phyloP scores from a whole-genome alignment of 495 filamentous ascomycete species.

The Durotheca rogersii region DNA sequence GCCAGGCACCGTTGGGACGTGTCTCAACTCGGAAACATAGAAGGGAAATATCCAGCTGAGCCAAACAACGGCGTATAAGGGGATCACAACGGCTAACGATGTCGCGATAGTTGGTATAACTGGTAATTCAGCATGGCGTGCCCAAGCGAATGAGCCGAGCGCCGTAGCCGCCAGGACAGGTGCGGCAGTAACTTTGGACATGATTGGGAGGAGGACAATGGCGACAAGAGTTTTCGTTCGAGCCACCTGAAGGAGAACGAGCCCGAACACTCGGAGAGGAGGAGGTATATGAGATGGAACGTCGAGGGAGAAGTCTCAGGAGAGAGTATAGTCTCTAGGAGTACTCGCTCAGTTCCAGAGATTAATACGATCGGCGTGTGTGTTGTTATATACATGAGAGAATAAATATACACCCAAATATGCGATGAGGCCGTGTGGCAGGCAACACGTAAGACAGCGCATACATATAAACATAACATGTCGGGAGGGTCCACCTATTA shows the following conservation, averaged over 20 bases:
- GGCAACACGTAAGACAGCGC: conserved; percentile 26
- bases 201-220: conserved; percentile 4
- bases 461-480: too few relatives aligned
- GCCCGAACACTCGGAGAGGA: conserved; percentile 1
- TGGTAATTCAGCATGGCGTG: conserved; percentile 24
- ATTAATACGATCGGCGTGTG: conserved; percentile 18
- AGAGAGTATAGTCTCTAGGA: background rate
- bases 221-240: background rate
- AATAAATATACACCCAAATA: conserved; percentile 15
- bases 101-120: conserved; percentile 5
- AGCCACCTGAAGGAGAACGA: background rate
- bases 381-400: conserved; percentile 25
- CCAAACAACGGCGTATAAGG: conserved; percentile 32
- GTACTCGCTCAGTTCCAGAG: conserved; percentile 1
- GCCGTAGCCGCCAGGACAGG: conserved; percentile 27
- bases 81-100: conserved; percentile 21
- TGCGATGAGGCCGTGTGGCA: conserved; percentile 18
- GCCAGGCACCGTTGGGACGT: conserved; percentile 46
- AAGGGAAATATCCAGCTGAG: conserved; percentile 45
- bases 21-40: conserved; percentile 45
- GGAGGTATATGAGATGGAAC: conserved; percentile 22
- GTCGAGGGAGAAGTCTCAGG: background rate
- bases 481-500: conserved; percentile 19
- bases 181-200: conserved; percentile 25
- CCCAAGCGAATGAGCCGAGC: conserved; percentile 25